A percentile compares a stretch with the other conserved stretches of the same genome.
Conservation (phyloP, 2,329 filamentous ascomycete species). For the Blumeria graminis region DNA sequence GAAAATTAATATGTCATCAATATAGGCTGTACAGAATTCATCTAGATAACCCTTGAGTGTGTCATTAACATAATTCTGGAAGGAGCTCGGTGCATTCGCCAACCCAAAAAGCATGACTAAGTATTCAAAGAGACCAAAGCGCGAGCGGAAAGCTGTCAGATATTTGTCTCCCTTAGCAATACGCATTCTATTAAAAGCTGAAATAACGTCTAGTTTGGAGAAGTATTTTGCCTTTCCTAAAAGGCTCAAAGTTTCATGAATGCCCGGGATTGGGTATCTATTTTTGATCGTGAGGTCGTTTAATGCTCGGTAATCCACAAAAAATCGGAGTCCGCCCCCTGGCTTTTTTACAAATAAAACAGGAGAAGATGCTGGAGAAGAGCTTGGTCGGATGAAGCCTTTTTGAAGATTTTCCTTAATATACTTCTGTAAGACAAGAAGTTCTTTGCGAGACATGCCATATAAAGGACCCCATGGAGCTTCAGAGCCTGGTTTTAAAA, state of each 20-base stretch:
- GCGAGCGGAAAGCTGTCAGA: not conserved
- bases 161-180: not conserved
- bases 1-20: constrained; percentile 3
- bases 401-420: not conserved
- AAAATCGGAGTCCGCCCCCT: not conserved
- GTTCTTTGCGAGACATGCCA: not conserved
- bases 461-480: not conserved
- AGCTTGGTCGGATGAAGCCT: not conserved
- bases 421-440: not conserved
- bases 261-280: not conserved
- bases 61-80: not conserved
- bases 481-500: not conserved
- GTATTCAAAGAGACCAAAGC: not conserved
- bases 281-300: not conserved
- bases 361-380: not conserved
- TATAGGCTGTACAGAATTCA: not conserved
- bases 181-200: not conserved
- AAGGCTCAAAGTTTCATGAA: not conserved
- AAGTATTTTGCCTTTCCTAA: not conserved
- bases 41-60: not conserved
- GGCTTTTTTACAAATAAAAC: not conserved
- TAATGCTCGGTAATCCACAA: not conserved
- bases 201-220: not conserved
- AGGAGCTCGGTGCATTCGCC: constrained; percentile 1
- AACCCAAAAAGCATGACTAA: constrained; percentile 2